phyloP scores from a whole-genome alignment of 352 stramenopile species.

The Phytophthora sp. region DNA sequence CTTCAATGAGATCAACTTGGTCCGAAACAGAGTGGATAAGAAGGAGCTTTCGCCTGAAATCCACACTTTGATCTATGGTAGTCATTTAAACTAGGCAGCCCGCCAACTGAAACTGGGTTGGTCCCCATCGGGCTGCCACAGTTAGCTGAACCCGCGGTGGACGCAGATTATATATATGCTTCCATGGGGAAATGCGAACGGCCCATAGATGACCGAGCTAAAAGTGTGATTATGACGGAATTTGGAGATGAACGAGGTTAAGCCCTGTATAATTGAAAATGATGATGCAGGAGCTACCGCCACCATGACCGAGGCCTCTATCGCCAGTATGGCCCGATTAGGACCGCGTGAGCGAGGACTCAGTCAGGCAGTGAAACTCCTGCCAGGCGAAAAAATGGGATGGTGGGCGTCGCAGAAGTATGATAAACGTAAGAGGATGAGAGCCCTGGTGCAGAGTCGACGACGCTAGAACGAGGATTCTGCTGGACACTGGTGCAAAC shows the following conservation, averaged over 20 bases:
- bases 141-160: neutral
- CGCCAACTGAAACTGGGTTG: constrained; percentile 9
- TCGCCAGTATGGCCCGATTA: neutral
- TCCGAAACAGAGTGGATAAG: too few relatives aligned
- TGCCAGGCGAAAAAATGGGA: neutral
- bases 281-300: too few relatives aligned
- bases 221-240: neutral
- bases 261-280: neutral
- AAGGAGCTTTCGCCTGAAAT: too few relatives aligned
- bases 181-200: neutral
- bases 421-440: neutral
- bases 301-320: neutral
- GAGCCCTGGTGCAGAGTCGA: constrained; percentile 1
- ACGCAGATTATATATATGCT: neutral
- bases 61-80: neutral
- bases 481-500: neutral
- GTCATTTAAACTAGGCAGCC: constrained; percentile 4
- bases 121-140: too few relatives aligned
- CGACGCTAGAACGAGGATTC: neutral
- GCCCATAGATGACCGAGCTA: neutral
- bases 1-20: too few relatives aligned
- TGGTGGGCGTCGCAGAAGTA: neutral
- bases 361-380: neutral
- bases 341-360: neutral
- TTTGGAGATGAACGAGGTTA: constrained; percentile 2